Evolutionary conservation across 768 basidiomycete species (phyloP), one percentile per base, ranked within the genome.

Genomic region (Melanogaster broomeanus): DNA sequence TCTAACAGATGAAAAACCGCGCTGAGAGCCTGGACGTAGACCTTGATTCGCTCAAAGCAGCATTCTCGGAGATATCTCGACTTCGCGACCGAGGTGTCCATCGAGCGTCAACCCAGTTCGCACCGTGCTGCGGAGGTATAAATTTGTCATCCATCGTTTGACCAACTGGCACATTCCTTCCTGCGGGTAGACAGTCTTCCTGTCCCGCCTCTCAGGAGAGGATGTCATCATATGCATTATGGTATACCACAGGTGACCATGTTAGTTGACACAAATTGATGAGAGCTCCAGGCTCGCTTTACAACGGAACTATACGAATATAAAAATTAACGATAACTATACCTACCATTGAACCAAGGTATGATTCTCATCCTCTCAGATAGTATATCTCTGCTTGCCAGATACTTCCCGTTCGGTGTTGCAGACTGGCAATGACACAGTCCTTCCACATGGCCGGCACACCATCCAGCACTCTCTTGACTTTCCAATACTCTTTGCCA

Each of bases 41-140:
- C 64, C 78, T 96, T 12, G 93, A 96, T 61, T 76, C 85, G 19
- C 79, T 96, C 40, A 81, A 81, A 62, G 82, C 74, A 18, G 90
- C 90, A 1, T 93, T 93, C 63, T 90, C 88, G 8, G 91, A 93
- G 61, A 93, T 93, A 27, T 93, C 91, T 15, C 76, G 91, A 31
- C 76, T 93, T n/a, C 12, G 80, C 82, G 6, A 77, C 85, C 3
- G 86, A 91, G 59, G 78, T 87, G 8, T 78, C 84, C 5, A 66
- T 78, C 18, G 86, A 87, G 53, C 59, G 48, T 18, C 45, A 52
- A 25, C 37, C 54, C 10, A 6, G 45, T n/a, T 39, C 51, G 13
- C 35, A 39, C 18, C 44, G 18, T 27, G 6, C 38, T 34, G 19
- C 25, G 6, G 48, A 57, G 21, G 30, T 30, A 27, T 57, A 45